Evolutionary conservation across 768 basidiomycete species (phyloP).

Genomic region (Leucocoprinus leucothites): DNA sequence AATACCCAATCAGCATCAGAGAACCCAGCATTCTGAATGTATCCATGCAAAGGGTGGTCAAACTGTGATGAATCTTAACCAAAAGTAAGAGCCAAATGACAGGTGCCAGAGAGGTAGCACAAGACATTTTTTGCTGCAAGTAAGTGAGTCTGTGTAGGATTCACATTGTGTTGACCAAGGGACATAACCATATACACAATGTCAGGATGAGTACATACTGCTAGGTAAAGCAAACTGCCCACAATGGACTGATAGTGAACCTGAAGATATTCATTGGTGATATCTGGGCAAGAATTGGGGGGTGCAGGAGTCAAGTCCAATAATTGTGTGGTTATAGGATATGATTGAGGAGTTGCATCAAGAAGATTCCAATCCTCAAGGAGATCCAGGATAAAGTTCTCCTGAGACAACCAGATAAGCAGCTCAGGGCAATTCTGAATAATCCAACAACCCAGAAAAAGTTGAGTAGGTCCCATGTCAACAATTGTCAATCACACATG

Average conservation of each 20-base stretch:
- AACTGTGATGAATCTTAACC: background rate
- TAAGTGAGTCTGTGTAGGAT: conserved; percentile 22
- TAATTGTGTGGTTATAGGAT: background rate
- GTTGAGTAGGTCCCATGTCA: conserved; percentile 7
- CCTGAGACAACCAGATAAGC: conserved; percentile 15
- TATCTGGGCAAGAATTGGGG: background rate
- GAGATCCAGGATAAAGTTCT: conserved; percentile 10
- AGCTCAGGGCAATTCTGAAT: conserved; percentile 6
- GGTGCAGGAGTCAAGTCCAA: background rate
- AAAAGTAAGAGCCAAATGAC: conserved; percentile 15
- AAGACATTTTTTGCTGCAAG: conserved; percentile 24
- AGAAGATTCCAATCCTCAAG: conserved; percentile 12
- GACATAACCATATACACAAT: conserved; percentile 23
- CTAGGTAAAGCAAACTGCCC: conserved; percentile 19
- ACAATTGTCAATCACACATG: background rate
- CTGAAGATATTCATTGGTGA: background rate
- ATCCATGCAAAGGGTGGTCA: background rate
- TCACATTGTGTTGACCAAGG: conserved; percentile 23
- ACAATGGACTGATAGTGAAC: conserved; percentile 13
- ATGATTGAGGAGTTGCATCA: background rate
- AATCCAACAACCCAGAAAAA: conserved; percentile 9
- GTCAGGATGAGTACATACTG: conserved; percentile 28
- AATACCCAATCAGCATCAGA: conserved; percentile 28
- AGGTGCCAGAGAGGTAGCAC: conserved; percentile 25
- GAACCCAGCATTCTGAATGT: conserved; percentile 15